These are phyloP conservation scores for Aspergillus brunneoviolaceus DNA, from an alignment of 2,329 filamentous ascomycete genomes.

Conservation along the genomic window DNA sequence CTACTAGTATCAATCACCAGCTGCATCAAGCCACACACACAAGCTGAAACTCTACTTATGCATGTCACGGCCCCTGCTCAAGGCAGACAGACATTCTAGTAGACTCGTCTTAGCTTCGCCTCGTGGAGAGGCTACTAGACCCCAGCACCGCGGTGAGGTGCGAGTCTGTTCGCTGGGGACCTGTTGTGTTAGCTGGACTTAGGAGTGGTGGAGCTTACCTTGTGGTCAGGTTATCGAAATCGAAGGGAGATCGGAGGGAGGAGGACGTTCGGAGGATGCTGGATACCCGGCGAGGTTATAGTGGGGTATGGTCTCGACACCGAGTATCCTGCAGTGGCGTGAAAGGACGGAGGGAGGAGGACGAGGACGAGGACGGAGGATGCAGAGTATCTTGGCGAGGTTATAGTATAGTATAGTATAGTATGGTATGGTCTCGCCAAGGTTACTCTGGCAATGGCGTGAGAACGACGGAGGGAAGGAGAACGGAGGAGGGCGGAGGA, in stretches of 20 bases:
- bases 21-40: too few relatives aligned
- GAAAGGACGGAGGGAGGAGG: background rate
- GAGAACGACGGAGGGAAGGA: background rate
- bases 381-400: background rate
- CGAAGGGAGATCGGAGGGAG: background rate
- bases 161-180: constrained; percentile 3
- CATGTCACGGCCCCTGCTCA: background rate
- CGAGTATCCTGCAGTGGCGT: background rate
- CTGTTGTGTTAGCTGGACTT: background rate
- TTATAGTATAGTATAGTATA: background rate
- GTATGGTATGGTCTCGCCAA: background rate
- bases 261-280: background rate
- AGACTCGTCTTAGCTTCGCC: constrained; percentile 7
- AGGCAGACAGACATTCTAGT: background rate
- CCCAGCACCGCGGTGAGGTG: constrained; percentile 8
- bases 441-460: background rate
- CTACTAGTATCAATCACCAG: too few relatives aligned
- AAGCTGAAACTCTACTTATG: too few relatives aligned
- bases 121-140: background rate
- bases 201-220: background rate
- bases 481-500: background rate
- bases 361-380: background rate
- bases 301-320: background rate
- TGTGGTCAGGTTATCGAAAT: background rate
- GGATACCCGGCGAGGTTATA: background rate